Evolutionary conservation across 1,139 yeast species (phyloP), one percentile per base, ranked within the genome.

Genomic region (Hyphopichia pseudoburtonii): DNA sequence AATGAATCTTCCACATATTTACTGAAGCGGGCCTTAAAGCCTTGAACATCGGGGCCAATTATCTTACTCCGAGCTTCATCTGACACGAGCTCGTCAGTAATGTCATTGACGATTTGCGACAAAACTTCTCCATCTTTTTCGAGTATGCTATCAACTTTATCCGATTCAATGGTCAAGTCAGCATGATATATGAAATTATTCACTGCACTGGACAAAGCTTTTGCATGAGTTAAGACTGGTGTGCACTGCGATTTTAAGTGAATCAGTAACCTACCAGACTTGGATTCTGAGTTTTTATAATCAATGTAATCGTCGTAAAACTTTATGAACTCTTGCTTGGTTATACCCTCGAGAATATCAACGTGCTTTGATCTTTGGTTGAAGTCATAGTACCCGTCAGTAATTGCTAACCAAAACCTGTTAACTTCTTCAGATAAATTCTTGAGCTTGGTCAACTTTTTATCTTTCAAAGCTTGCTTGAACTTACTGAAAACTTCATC

Each of bases 341-440:
- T 67, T 36, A 89, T 59, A 1, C 52, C 51, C 36, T 73, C 71
- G 42, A 88, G 69, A 7, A 76, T 49, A 30, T 70, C 70, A 9
- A 86, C 89, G 42, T 83, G 83, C 35, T 68, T 64, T 34, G 69
- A 76, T 42, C 79, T 69, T 34, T 73, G 68, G 30, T 70, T 64
- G 60, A 89, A 92, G 56, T 90, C 86, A 56, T 83, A 88, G 58
- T 70, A 85, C 4, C 97, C 97, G 40, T 79, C 73, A 28, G 77
- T 74, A 39, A 92, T 83, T 15, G 79, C 73, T 40, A 73, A 69
- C 79, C 88, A 82, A 57, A 78, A 83, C 47, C 82, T 68, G 17
- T 65, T 56, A 27, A 81, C 72, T 60, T 92, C 97, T 54, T 90
- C 96, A 35, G 68, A 66, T 59, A 90, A 68, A 49, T 87, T 89